Evolutionary conservation across 306 rosid genomes (phyloP).

Genomic region (Sicyos edulis): DNA sequence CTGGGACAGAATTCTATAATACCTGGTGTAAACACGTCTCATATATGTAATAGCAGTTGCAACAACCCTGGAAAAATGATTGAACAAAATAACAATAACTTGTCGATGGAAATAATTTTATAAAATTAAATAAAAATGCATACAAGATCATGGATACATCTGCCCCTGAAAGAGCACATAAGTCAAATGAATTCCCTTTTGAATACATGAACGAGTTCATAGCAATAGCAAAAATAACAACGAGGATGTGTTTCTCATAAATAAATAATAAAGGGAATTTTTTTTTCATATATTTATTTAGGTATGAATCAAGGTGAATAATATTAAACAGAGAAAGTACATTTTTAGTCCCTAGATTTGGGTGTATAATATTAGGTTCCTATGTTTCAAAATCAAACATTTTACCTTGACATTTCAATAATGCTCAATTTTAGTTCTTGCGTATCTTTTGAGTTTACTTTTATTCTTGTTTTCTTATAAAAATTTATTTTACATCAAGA

Average conservation of each 20-base stretch:
- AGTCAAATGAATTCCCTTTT: neutral
- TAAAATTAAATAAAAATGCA: neutral
- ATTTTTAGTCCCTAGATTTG: too few species aligned
- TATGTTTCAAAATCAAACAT: too few species aligned
- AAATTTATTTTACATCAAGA: too few species aligned
- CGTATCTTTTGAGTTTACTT: too few species aligned
- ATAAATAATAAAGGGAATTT: neutral
- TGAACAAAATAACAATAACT: slow-evolving; percentile 2
- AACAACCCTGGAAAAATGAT: slow-evolving; percentile 60
- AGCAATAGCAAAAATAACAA: neutral
- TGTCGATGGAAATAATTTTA: neutral
- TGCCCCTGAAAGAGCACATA: neutral
- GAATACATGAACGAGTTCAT: neutral
- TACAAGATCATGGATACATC: neutral
- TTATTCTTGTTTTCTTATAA: too few species aligned
- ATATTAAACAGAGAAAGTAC: neutral
- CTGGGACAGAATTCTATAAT: slow-evolving; percentile 17
- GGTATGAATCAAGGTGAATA: neutral
- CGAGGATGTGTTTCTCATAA: neutral
- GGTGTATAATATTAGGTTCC: too few species aligned
- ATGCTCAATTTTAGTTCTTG: too few species aligned
- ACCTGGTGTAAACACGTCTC: slow-evolving; percentile 96
- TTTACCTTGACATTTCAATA: too few species aligned
- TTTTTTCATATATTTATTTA: too few species aligned
- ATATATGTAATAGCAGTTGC: slow-evolving; percentile 92